A percentile compares a stretch with the other conserved stretches of the same genome.
phyloP scores from a whole-genome alignment of 441 rosid genomes.

The Biscutella laevigata region DNA sequence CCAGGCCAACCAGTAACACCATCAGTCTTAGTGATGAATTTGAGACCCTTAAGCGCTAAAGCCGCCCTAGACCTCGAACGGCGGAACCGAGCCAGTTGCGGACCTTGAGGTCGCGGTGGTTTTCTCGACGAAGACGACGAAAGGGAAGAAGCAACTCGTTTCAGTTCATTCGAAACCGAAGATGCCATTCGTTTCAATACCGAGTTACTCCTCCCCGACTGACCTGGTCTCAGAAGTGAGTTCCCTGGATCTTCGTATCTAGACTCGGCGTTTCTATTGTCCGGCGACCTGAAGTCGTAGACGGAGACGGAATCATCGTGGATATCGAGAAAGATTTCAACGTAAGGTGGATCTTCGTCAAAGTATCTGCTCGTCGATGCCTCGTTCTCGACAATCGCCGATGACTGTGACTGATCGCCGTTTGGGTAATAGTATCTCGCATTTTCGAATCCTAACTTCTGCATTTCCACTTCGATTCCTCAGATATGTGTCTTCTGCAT shows the following conservation, averaged over 20 bases:
- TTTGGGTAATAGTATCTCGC: slow-evolving; percentile 9
- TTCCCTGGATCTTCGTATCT: slow-evolving; percentile 19
- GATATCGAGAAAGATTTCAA: slow-evolving; percentile 43
- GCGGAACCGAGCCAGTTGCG: slow-evolving; percentile 20
- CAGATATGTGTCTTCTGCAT: neutral
- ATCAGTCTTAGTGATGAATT: slow-evolving; percentile 40
- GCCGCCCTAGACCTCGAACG: slow-evolving; percentile 40
- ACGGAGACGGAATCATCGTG: slow-evolving; percentile 36
- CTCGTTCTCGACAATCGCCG: neutral
- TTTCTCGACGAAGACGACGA: slow-evolving; percentile 28
- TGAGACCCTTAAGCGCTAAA: slow-evolving; percentile 38
- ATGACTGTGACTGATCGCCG: slow-evolving; percentile 7
- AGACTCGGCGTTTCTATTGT: neutral
- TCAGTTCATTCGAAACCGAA: slow-evolving; percentile 33
- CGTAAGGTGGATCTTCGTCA: slow-evolving; percentile 21
- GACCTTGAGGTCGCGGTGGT: slow-evolving; percentile 15
- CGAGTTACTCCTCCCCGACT: slow-evolving; percentile 22
- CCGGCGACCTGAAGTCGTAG: slow-evolving; percentile 29
- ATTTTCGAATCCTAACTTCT: slow-evolving; percentile 20
- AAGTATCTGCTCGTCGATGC: slow-evolving; percentile 9
- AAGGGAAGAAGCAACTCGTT: slow-evolving; percentile 30
- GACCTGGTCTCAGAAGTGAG: slow-evolving; percentile 25
- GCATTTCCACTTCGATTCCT: slow-evolving; percentile 15
- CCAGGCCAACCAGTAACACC: slow-evolving; percentile 38
- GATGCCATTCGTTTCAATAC: slow-evolving; percentile 30